A percentile compares a stretch with the other conserved stretches of the same genome.
These are phyloP conservation scores for Monotropa hypopitys DNA, from an alignment of 179 eudicot species.

Conservation along the genomic window DNA sequence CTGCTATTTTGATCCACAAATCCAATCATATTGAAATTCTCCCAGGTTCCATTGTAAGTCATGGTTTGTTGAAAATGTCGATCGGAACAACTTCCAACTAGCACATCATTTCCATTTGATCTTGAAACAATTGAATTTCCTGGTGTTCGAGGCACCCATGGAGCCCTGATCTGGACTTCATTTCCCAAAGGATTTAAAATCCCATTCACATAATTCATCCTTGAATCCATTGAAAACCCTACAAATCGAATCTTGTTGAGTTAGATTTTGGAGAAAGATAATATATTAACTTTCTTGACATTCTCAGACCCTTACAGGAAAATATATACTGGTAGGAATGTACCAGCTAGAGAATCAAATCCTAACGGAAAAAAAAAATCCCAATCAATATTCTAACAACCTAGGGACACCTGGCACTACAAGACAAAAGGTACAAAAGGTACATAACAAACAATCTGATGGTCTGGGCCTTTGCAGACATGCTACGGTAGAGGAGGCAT, in stretches of 20 bases:
- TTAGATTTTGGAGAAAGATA: too few species aligned
- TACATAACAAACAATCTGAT: too few species aligned
- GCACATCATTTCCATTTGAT: slow-evolving; percentile 9
- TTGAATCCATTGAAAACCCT: not conserved
- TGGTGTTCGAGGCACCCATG: slow-evolving; percentile 23
- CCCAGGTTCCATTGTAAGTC: not conserved
- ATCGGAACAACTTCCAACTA: slow-evolving; percentile 11
- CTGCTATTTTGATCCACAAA: not conserved
- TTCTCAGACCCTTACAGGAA: too few species aligned
- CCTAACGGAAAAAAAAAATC: too few species aligned
- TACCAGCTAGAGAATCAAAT: too few species aligned
- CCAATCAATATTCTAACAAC: too few species aligned
- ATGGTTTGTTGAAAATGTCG: slow-evolving; percentile 12
- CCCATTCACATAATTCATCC: slow-evolving; percentile 24
- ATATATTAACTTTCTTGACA: too few species aligned
- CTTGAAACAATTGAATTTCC: slow-evolving; percentile 8
- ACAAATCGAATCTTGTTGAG: not conserved
- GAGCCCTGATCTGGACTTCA: slow-evolving; percentile 15
- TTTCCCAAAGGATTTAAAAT: slow-evolving; percentile 10
- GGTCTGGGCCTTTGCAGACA: too few species aligned
- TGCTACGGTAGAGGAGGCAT: too few species aligned
- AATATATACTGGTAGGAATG: too few species aligned
- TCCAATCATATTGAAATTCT: not conserved
- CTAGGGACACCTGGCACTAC: too few species aligned
- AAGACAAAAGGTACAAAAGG: too few species aligned